Evolutionary conservation across 2,329 filamentous ascomycete genomes (phyloP).

Genomic region (Trichoderma simmonsii): DNA sequence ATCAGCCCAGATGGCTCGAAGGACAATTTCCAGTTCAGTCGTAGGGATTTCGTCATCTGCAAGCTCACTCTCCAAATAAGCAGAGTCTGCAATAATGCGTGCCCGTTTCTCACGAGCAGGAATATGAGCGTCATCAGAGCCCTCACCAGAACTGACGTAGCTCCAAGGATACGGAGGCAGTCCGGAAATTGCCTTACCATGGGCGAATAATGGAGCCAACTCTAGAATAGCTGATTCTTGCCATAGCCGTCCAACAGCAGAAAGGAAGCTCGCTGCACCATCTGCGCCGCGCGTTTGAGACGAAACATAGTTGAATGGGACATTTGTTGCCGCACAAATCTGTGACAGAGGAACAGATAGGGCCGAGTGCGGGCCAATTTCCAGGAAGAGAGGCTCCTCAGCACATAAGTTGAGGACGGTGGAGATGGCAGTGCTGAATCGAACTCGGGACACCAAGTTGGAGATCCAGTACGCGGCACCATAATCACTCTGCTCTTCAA

Average conservation of each 20-base stretch:
- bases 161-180: constrained; percentile 18
- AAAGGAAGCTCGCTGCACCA: neutral
- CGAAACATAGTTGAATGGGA: constrained; percentile 14
- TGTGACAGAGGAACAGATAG: constrained; percentile 27
- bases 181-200: constrained; percentile 15
- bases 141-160: neutral
- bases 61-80: neutral
- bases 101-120: constrained; percentile 9
- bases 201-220: constrained; percentile 5
- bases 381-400: constrained; percentile 22
- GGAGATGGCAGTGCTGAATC: constrained; percentile 19
- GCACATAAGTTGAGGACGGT: constrained; percentile 7
- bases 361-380: constrained; percentile 30
- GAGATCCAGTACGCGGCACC: constrained; percentile 16
- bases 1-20: constrained; percentile 13
- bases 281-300: constrained; percentile 9
- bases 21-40: constrained; percentile 10
- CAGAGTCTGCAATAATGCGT: neutral
- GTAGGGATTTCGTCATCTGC: constrained; percentile 6
- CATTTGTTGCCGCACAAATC: constrained; percentile 18
- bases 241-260: constrained; percentile 15
- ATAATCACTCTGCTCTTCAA: neutral
- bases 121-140: neutral
- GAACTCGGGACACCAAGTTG: constrained; percentile 20
- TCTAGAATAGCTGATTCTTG: constrained; percentile 11